Evolutionary conservation across 2,329 filamentous ascomycete genomes (phyloP).

Genomic region (Ceratocystis papillata): DNA sequence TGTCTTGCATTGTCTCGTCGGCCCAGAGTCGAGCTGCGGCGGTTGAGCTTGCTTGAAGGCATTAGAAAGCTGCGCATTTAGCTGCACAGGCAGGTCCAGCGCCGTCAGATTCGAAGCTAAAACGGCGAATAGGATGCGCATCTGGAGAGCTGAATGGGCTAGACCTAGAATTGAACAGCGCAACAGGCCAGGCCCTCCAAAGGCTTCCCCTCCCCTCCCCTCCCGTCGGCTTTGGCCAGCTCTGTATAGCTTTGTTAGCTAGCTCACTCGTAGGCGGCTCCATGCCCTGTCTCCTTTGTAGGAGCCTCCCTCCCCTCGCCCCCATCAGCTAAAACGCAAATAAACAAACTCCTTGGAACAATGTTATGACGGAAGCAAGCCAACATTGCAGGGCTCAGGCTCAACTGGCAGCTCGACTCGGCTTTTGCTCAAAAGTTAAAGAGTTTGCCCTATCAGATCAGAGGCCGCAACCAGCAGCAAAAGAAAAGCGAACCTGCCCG

Average conservation of each 20-base stretch:
- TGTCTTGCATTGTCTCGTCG: neutral
- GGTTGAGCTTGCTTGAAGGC: neutral
- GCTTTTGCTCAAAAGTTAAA: neutral
- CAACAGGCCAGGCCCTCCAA: neutral
- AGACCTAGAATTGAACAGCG: neutral
- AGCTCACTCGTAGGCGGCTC: neutral
- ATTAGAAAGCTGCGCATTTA: neutral
- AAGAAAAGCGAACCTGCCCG: neutral
- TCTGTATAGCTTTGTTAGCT: neutral
- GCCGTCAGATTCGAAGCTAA: neutral
- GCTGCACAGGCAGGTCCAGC: neutral
- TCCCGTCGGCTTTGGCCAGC: neutral
- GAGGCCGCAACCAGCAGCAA: neutral
- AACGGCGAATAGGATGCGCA: neutral
- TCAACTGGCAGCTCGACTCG: neutral
- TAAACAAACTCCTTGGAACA: neutral
- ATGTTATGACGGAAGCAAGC: neutral
- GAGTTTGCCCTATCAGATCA: neutral
- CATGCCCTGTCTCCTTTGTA: neutral
- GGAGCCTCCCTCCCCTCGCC: neutral
- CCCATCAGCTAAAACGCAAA: neutral
- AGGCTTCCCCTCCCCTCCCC: too few relatives aligned
- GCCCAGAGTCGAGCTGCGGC: neutral
- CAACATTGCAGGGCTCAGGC: neutral
- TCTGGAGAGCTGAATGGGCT: neutral